phyloP scores from a whole-genome alignment of 352 stramenopile species.

The Phytopythium boreale region DNA sequence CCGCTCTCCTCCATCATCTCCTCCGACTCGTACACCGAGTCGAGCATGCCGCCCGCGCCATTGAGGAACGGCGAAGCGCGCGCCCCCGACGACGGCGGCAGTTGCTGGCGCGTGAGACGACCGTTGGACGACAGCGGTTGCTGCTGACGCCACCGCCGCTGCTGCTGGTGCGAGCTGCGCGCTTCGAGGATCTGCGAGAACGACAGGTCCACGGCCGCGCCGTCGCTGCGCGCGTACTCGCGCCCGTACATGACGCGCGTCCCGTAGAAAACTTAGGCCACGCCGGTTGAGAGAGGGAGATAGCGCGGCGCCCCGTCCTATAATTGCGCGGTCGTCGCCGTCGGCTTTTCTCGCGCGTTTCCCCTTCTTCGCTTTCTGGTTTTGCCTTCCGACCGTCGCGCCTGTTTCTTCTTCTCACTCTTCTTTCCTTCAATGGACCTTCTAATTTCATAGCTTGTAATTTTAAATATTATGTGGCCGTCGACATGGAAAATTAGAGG shows the following conservation, averaged over 20 bases:
- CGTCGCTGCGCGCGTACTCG: constrained; percentile 17
- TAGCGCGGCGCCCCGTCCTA: not conserved
- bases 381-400: not conserved
- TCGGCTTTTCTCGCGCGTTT: not conserved
- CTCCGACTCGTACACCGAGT: constrained; percentile 60
- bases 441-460: too few relatives aligned
- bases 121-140: not conserved
- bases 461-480: not conserved
- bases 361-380: constrained; percentile 1
- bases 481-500: not conserved
- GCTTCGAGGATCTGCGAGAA: constrained; percentile 82
- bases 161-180: constrained; percentile 52
- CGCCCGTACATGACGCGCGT: constrained; percentile 38
- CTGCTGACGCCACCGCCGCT: constrained; percentile 18
- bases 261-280: not conserved
- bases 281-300: too few relatives aligned
- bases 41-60: constrained; percentile 29
- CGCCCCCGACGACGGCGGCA: constrained; percentile 11
- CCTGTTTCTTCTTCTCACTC: not conserved
- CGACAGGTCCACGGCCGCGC: constrained; percentile 54
- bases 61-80: constrained; percentile 14
- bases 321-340: not conserved
- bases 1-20: constrained; percentile 35
- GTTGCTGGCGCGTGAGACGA: constrained; percentile 2
- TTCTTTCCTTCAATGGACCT: not conserved